Evolutionary conservation across 441 rosid genomes (phyloP).

Genomic region (Melastoma candidum): DNA sequence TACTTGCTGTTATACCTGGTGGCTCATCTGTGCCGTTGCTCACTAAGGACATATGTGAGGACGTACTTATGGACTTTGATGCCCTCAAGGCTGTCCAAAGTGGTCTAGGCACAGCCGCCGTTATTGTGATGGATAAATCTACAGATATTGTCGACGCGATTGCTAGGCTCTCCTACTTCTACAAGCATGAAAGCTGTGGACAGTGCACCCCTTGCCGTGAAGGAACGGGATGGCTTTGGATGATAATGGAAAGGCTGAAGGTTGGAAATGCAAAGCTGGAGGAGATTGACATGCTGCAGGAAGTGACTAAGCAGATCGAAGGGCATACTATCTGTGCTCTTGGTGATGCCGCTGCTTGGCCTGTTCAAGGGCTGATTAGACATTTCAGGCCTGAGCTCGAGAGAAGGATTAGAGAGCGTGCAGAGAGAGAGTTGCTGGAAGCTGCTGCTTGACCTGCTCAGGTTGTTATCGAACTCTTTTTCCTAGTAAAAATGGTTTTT

Average conservation of each 20-base stretch:
- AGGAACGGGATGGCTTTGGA: constrained; percentile 99
- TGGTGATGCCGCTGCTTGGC: constrained; percentile 99
- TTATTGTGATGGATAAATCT: constrained; percentile 97
- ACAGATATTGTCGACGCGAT: constrained; percentile 98
- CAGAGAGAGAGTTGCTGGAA: constrained; percentile 83
- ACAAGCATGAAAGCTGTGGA: constrained; percentile 99
- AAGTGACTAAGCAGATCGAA: constrained; percentile 97
- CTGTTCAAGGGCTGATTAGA: constrained; percentile 94
- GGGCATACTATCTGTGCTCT: constrained; percentile 98
- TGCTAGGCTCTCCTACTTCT: constrained; percentile 97
- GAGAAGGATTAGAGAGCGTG: constrained; percentile 88
- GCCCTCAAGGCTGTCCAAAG: constrained; percentile 97
- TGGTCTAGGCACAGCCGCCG: constrained; percentile 95
- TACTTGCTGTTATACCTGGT: constrained; percentile 91
- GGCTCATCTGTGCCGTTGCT: constrained; percentile 93
- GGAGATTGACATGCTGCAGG: constrained; percentile 99
- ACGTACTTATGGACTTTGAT: constrained; percentile 94
- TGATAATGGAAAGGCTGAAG: constrained; percentile 98
- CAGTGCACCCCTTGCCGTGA: constrained; percentile 99
- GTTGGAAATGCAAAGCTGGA: constrained; percentile 93
- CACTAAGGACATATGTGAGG: constrained; percentile 80
- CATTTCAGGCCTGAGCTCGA: constrained; percentile 99
- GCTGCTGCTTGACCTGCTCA: constrained; percentile 69
- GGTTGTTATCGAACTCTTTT: constrained; percentile 33
- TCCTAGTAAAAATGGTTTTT: not conserved